A percentile compares a stretch with the other conserved stretches of the same genome.
phyloP scores from a whole-genome alignment of 257 asterid species.

The Cordia subcordata region DNA sequence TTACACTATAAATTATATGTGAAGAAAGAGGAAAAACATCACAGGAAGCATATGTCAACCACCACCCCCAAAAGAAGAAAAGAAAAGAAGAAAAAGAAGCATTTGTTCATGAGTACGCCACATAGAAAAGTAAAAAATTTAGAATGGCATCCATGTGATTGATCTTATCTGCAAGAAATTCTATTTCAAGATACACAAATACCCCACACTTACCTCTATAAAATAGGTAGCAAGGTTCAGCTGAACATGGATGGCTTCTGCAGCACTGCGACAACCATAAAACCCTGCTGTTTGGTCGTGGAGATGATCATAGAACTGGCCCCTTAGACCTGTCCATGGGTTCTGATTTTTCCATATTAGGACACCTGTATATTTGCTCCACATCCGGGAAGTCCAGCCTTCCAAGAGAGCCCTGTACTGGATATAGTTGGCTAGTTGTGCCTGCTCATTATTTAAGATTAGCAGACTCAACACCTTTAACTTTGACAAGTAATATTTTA shows the following conservation, averaged over 20 bases:
- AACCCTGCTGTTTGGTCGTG: constrained; percentile 97
- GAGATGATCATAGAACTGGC: constrained; percentile 97
- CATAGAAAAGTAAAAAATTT: not conserved
- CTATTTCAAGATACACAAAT: not conserved
- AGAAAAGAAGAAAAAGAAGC: too few relatives aligned
- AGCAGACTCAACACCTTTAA: not conserved
- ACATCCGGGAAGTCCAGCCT: constrained; percentile 97
- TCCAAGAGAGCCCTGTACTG: constrained; percentile 96
- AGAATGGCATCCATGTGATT: not conserved
- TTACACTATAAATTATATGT: too few relatives aligned
- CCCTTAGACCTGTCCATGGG: constrained; percentile 98
- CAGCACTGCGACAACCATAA: constrained; percentile 92
- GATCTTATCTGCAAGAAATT: not conserved
- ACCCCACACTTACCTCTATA: constrained; percentile 55
- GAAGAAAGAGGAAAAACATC: too few relatives aligned
- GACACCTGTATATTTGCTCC: constrained; percentile 95
- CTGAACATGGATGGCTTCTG: constrained; percentile 94
- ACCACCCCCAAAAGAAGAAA: too few relatives aligned
- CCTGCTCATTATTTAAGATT: constrained; percentile 36
- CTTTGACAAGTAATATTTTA: not conserved
- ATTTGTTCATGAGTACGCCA: not conserved
- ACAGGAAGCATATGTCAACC: too few relatives aligned
- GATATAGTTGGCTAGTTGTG: constrained; percentile 82
- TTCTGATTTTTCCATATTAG: constrained; percentile 98
- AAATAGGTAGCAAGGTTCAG: constrained; percentile 65